Conservation (phyloP, 2,329 filamentous ascomycete genomes). For the Xylariaceae sp. region DNA sequence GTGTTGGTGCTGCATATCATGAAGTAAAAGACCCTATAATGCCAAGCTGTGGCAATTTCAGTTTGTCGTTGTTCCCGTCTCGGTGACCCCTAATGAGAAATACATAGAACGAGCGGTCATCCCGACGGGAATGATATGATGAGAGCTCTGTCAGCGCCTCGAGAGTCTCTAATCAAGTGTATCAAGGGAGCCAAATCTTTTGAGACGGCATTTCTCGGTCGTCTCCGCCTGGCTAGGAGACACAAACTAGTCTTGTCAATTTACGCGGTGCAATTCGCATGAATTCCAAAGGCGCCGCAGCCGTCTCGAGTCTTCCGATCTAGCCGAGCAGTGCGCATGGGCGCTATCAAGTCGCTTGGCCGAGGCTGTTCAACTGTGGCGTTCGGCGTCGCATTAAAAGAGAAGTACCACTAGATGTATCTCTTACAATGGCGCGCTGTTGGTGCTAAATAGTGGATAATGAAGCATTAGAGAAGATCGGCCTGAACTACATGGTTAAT, state of each 20-base stretch:
- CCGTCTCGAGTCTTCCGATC: conserved; percentile 10
- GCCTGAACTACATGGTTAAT: no score
- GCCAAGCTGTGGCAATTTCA: conserved; percentile 5
- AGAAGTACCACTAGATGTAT: no score
- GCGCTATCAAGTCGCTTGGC: conserved; percentile 1
- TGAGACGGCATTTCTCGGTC: no score
- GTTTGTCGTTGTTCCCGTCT: background rate
- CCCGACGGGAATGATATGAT: conserved; percentile 20
- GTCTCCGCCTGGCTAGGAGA: no score
- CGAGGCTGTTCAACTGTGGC: conserved; percentile 14
- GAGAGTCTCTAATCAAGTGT: no score
- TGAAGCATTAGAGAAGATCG: no score
- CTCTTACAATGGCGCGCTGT: no score
- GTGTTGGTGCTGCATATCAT: background rate
- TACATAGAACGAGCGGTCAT: conserved; percentile 18
- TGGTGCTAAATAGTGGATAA: no score
- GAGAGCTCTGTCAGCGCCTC: conserved; percentile 5
- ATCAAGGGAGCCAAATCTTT: no score
- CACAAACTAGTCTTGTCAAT: no score
- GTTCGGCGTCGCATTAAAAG: conserved; percentile 4
- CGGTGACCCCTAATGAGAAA: conserved; percentile 18
- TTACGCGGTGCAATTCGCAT: conserved; percentile 11
- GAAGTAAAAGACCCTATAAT: conserved; percentile 10
- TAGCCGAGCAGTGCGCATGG: conserved; percentile 9
- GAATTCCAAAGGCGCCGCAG: no score